Evolutionary conservation across 1,284 basidiomycete species (phyloP), one percentile per base, ranked within the genome.

Genomic region (Ustanciosporium gigantosporum): DNA sequence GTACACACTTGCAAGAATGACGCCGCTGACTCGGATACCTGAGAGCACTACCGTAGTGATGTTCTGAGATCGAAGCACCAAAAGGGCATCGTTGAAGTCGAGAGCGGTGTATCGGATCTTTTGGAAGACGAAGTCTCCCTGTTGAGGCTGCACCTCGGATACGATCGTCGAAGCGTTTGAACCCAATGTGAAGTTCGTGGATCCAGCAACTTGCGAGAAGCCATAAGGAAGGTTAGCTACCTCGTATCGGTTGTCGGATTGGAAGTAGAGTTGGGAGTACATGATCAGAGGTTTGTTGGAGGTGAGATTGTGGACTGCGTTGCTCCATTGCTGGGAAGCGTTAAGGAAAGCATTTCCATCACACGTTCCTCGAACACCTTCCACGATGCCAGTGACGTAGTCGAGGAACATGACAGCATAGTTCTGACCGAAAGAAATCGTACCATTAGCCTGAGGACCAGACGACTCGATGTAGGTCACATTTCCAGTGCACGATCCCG

Each of bases 41-140:
- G 36, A 38, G 9, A 38, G 15, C 7, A 38, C 36, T 9, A 38
- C 36, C 11, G 9, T 22, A 11, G 36, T 38, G 14, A 38, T 25
- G 23, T 38, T 38, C 23, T 38, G 36, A 6, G 11, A 9, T 7
- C 36, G 9, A 17, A 38, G 36, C 7, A 17, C 17, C 6, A 22
- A 11, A 8, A 38, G 19, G 8, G 36, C 36, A 38, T 38, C 36
- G 36, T 38, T 38, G 20, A 38, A 38, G 36, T 22, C 36, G 21
- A 38, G 9, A 14, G 36, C 36, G 15, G 13, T 13, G 36, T 38
- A 38, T 15, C 36, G 8, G 14, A 22, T 23, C 21, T 38, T 38
- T 14, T 22, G 36, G 36, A 38, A 38, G 36, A 38, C 36, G 20
- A 22, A 38, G 36, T 38, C 36, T 8, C 23, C 19, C 36, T 21